Evolutionary conservation across 768 basidiomycete genomes (phyloP).

Genomic region (Panaeolus papilionaceus): DNA sequence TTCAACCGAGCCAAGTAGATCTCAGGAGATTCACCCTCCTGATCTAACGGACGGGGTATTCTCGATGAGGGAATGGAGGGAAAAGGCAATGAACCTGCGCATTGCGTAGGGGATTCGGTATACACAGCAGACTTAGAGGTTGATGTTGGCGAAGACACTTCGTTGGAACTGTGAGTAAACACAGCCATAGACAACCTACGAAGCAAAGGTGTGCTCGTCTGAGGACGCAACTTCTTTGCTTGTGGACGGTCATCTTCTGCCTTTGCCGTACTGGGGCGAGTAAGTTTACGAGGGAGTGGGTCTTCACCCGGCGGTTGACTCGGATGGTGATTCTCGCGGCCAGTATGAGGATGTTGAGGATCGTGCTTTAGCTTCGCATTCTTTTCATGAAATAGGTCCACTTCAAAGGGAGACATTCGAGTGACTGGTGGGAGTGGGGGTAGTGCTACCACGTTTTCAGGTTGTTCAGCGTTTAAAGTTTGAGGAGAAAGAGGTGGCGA

Average conservation of each 20-base stretch:
- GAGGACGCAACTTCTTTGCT: constrained; percentile 40
- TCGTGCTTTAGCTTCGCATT: constrained; percentile 2
- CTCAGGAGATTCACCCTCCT: constrained; percentile 70
- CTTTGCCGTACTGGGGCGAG: constrained; percentile 18
- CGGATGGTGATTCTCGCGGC: constrained; percentile 15
- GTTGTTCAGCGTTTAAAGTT: not conserved
- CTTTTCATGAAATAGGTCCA: constrained; percentile 20
- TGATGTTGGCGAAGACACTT: constrained; percentile 37
- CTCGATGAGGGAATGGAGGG: constrained; percentile 47
- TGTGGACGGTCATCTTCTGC: constrained; percentile 21
- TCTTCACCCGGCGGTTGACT: constrained; percentile 19
- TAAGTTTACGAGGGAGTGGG: constrained; percentile 13
- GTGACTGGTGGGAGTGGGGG: constrained; percentile 37
- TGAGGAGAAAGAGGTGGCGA: constrained; percentile 19
- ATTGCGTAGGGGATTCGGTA: constrained; percentile 25
- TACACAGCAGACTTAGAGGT: constrained; percentile 28
- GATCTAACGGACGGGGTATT: constrained; percentile 53
- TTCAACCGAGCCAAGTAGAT: constrained; percentile 71
- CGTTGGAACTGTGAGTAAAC: constrained; percentile 48
- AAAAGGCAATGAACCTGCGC: constrained; percentile 28
- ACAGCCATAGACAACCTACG: constrained; percentile 74
- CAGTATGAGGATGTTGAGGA: not conserved
- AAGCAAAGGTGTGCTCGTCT: constrained; percentile 73
- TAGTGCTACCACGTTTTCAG: constrained; percentile 19
- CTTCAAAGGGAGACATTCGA: constrained; percentile 35